phyloP scores from a whole-genome alignment of 2,329 filamentous ascomycete species.

The Aureobasidium leucospermi region DNA sequence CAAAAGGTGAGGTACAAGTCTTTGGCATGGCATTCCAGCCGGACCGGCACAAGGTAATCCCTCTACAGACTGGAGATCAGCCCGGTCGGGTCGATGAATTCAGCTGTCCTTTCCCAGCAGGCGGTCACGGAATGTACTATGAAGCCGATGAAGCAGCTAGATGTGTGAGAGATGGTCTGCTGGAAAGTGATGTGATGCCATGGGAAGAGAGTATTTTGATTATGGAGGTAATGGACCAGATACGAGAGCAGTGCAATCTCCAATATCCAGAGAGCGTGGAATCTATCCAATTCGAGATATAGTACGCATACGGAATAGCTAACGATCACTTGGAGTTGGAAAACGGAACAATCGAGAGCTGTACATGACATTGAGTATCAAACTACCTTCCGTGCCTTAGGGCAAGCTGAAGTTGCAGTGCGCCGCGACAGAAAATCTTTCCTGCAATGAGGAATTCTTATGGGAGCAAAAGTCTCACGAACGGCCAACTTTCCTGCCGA shows the following conservation, averaged over 20 bases:
- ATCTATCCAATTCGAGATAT: background rate
- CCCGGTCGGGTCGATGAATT: constrained; percentile 20
- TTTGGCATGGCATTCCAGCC: constrained; percentile 24
- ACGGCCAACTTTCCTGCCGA: background rate
- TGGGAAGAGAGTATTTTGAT: constrained; percentile 41
- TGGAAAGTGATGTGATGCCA: constrained; percentile 37
- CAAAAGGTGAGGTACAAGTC: constrained; percentile 31
- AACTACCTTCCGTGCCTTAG: too few relatives aligned
- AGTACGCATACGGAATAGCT: too few relatives aligned
- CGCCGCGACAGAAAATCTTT: too few relatives aligned
- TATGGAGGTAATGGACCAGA: constrained; percentile 42
- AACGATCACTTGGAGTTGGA: too few relatives aligned
- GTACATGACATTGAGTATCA: too few relatives aligned
- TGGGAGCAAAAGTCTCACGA: too few relatives aligned
- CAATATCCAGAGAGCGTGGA: constrained; percentile 18
- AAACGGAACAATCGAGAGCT: too few relatives aligned
- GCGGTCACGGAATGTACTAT: constrained; percentile 35
- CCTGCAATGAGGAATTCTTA: too few relatives aligned
- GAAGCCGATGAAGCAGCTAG: constrained; percentile 40
- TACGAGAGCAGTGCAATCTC: constrained; percentile 30
- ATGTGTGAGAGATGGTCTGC: constrained; percentile 33
- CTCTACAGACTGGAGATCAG: constrained; percentile 19
- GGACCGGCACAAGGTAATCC: background rate
- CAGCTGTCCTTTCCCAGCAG: constrained; percentile 31
- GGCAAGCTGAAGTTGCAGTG: too few relatives aligned